Evolutionary conservation across 1,139 yeast genomes (phyloP).

Genomic region (Lodderomyces orthopsilosis): DNA sequence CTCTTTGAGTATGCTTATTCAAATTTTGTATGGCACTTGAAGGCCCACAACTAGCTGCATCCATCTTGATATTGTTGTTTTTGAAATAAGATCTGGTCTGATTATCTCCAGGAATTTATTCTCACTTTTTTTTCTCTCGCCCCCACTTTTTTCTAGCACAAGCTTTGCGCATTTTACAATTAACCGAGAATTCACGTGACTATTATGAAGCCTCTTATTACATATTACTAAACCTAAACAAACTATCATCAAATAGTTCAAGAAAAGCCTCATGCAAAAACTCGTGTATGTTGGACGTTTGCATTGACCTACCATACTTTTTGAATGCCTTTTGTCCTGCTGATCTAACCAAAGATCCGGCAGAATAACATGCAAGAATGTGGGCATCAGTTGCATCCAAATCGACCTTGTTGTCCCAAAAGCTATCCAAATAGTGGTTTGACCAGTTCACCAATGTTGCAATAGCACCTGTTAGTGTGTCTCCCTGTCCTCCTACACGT

Average conservation of each 20-base stretch:
- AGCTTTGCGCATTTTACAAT: neutral
- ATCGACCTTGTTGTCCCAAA: conserved; percentile 61
- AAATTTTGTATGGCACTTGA: conserved; percentile 35
- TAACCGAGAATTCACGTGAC: conserved; percentile 4
- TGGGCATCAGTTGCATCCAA: conserved; percentile 49
- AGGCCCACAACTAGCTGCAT: conserved; percentile 37
- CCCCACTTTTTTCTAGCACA: neutral
- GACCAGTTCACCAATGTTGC: conserved; percentile 46
- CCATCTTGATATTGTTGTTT: conserved; percentile 21
- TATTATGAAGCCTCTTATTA: neutral
- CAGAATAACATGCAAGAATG: conserved; percentile 69
- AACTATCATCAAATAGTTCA: conserved; percentile 39
- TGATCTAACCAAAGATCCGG: conserved; percentile 61
- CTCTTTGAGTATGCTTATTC: conserved; percentile 32
- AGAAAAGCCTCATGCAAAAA: conserved; percentile 62
- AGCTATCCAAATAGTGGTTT: conserved; percentile 49
- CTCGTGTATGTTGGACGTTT: conserved; percentile 76
- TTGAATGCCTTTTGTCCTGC: conserved; percentile 67
- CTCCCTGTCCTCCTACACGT: conserved; percentile 51
- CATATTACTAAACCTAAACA: conserved; percentile 6
- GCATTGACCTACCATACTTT: conserved; percentile 72
- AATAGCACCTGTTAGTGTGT: conserved; percentile 43
- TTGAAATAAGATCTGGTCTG: neutral
- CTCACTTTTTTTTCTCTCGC: neutral
- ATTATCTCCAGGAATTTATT: neutral